phyloP scores from a whole-genome alignment of 345 rosid species.

The Eucalyptus sp. region DNA sequence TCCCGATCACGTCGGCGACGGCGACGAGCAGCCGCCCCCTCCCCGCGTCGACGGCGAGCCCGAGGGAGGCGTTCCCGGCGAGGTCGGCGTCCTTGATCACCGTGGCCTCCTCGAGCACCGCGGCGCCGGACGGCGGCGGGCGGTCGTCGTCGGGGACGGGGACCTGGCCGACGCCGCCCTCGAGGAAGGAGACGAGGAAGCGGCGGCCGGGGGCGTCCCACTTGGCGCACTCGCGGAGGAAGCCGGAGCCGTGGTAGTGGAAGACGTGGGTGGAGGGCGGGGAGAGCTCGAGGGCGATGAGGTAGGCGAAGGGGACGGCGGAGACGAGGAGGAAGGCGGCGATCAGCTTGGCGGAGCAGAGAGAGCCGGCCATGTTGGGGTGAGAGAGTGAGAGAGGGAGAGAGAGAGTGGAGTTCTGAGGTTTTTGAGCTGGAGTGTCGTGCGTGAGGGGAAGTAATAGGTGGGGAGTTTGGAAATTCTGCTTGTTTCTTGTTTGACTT shows the following conservation, averaged over 20 bases:
- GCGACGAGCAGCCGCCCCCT: constrained; percentile 72
- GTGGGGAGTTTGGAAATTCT: background rate
- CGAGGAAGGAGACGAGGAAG: constrained; percentile 73
- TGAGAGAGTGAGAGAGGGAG: background rate
- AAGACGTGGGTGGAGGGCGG: constrained; percentile 47
- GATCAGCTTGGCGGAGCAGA: constrained; percentile 29
- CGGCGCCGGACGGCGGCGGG: background rate
- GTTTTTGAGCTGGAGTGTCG: background rate
- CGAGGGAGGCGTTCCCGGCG: constrained; percentile 60
- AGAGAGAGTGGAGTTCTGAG: background rate
- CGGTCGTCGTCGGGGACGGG: constrained; percentile 27
- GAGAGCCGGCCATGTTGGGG: constrained; percentile 3
- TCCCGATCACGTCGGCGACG: constrained; percentile 47
- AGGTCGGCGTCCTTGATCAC: constrained; percentile 57
- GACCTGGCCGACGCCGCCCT: constrained; percentile 67
- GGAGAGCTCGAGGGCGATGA: constrained; percentile 46
- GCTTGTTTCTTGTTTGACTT: background rate
- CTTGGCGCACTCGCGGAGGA: constrained; percentile 79
- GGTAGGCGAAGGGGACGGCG: constrained; percentile 59
- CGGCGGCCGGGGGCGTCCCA: constrained; percentile 67
- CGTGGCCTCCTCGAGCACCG: constrained; percentile 35
- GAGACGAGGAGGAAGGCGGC: constrained; percentile 38
- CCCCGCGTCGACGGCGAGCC: constrained; percentile 46
- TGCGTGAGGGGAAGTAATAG: background rate
- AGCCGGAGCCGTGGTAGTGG: constrained; percentile 64